Evolutionary conservation across 805 yeast species (phyloP), one percentile per base, ranked within the genome.

Genomic region (Wickerhamia fluorescens): DNA sequence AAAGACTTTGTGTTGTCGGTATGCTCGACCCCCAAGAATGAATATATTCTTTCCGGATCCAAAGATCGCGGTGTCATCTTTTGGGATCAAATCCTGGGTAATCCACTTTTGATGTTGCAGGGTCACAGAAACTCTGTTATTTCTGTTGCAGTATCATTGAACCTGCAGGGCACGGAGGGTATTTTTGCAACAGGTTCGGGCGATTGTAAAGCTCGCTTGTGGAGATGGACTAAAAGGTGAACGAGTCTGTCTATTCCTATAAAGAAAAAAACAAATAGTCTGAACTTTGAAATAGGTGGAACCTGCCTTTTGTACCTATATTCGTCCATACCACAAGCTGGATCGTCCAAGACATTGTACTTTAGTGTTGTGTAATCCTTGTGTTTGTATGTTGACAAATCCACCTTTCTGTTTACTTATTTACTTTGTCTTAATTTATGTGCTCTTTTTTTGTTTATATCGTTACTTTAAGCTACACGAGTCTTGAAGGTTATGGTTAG

Each of bases 161-260:
- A 76, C 38, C 78, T 85, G 38, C 68, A 71, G 37, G 81, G 79
- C 27, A 71, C 71, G 37, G 78, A 75, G 40, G 89, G 94, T 27
- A 78, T 85, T 45, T 92, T 89, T 66, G 97, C 97, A 31, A 88
- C 97, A 9, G 97, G 97, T 33, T 73, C 86, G 58, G 98, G 97
- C 55, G 97, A 89, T 61, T 89, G 95, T 59, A 84, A 88, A 54
- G 97, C 97, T 23, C 76, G 96, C 59, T 83, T 89, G 50, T 89
- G 98, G 98, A 75, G 81, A 56, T 86, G 86, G 81, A 76, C 75
- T 44, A 69, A 66, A 47, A 58, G 58, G 41, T 51, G 38, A 42
- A 23, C 23, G 13, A 23, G 31, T n/a, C n/a, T n/a, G n/a, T n/a
- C n/a, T 28, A 28, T 28, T 28, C 21, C 25, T 28, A 28, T 28